Evolutionary conservation across 768 basidiomycete genomes (phyloP).

Genomic region (Rhizopogon vulgaris): DNA sequence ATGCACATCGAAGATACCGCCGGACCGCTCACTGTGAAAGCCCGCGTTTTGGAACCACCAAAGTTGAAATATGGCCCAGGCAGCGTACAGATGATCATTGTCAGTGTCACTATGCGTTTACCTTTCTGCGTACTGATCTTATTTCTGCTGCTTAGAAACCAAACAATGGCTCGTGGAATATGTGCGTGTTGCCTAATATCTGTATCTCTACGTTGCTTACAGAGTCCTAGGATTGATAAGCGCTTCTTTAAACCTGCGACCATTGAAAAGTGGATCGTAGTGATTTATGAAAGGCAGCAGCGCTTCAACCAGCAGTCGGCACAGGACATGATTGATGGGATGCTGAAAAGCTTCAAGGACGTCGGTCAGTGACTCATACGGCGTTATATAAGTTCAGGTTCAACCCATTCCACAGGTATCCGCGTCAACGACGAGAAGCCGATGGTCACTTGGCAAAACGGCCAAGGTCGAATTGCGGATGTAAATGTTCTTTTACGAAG

Average conservation of each 20-base stretch:
- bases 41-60: conserved; percentile 60
- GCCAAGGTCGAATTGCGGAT: conserved; percentile 47
- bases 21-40: conserved; percentile 52
- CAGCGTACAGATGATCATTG: conserved; percentile 52
- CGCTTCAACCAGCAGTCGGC: conserved; percentile 49
- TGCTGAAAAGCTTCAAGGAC: conserved; percentile 41
- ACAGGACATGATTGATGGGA: conserved; percentile 47
- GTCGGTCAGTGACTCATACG: conserved; percentile 48
- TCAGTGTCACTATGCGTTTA: conserved; percentile 23
- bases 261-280: conserved; percentile 56
- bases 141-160: conserved; percentile 38
- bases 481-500: conserved; percentile 19
- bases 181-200: conserved; percentile 34
- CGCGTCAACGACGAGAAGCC: conserved; percentile 38
- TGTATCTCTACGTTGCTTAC: neutral
- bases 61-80: conserved; percentile 58
- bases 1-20: conserved; percentile 49
- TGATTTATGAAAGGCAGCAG: conserved; percentile 57
- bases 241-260: conserved; percentile 52
- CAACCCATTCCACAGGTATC: conserved; percentile 42
- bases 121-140: neutral
- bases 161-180: conserved; percentile 71
- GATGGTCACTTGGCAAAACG: conserved; percentile 48
- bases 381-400: neutral
- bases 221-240: conserved; percentile 55